A percentile compares a stretch with the other conserved stretches of the same genome.
These are phyloP conservation scores for Cladophialophora psammophila DNA, from an alignment of 2,329 filamentous ascomycete genomes.

Conservation along the genomic window DNA sequence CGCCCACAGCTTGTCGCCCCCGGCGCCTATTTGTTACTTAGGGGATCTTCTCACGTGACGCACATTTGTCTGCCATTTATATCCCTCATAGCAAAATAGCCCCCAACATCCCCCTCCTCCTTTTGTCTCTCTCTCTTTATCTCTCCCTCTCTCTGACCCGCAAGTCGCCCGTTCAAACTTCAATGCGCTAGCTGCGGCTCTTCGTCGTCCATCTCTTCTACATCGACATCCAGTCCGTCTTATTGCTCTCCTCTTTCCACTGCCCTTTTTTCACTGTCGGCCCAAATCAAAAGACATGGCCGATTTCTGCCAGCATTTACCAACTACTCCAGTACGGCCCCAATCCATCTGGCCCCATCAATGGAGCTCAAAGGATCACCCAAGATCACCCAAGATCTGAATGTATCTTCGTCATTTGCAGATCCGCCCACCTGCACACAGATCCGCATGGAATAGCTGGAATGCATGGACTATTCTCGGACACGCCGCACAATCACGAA, in stretches of 20 bases:
- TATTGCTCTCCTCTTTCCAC: constrained; percentile 3
- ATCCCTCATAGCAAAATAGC: background rate
- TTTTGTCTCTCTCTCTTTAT: background rate
- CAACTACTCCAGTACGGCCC: too few relatives aligned
- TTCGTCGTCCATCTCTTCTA: background rate
- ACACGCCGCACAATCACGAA: background rate
- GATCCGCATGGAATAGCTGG: constrained; percentile 1
- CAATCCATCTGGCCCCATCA: background rate
- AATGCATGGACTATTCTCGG: constrained; percentile 8
- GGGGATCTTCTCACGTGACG: background rate
- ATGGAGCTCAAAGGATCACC: background rate
- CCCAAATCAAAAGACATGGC: background rate
- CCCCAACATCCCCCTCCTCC: background rate
- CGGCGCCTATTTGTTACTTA: too few relatives aligned
- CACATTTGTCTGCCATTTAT: background rate
- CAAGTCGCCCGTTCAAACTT: background rate
- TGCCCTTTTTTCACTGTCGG: background rate
- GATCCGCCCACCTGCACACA: background rate
- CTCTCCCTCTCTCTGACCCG: background rate
- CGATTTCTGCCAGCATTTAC: background rate
- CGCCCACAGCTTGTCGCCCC: background rate
- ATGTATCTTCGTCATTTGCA: background rate
- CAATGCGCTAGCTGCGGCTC: background rate
- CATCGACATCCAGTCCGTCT: background rate
- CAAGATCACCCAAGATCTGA: constrained; percentile 6